Evolutionary conservation across 1,284 basidiomycete genomes (phyloP), one percentile per base, ranked within the genome.

Genomic region (Earliella scabrosa): DNA sequence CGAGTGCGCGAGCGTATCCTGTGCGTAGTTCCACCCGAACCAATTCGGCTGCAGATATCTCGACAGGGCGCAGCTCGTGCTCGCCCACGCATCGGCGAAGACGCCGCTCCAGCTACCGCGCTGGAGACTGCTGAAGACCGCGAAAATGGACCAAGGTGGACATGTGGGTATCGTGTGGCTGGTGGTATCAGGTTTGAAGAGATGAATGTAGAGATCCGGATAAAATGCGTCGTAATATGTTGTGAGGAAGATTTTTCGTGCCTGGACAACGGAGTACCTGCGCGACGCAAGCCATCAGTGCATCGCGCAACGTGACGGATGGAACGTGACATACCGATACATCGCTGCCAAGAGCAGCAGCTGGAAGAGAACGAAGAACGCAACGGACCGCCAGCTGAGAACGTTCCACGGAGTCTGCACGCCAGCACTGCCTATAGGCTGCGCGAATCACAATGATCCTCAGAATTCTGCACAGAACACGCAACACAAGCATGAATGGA

Each of bases 201-300:
- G 67, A 71, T 85, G 80, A 50, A 82, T 67, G 68, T 88, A 79
- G 45, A 89, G 77, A 66, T 89, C 83, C 18, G 86, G 82, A 66
- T 87, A 82, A 73, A 88, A 84, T 52, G 88, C 84, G 67, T 91
- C 88, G 66, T 87, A 89, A 64, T 89, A 90, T 57, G 81, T 82
- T 54, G 79, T 82, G 54, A 82, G 71, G 65, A 83, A 83, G 45
- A 80, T 68, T 31, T 75, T 72, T 58, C 66, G 73, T 45, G 80
- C 78, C 54, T 77, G 71, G 44, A 66, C 60, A 35, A 69, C 69
- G 50, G 75, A 74, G 48, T 76, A 73, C 63, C 80, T 62, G 29
- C 8, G n/a, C 3, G 16, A 4, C 1, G 18, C 29, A 44, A 36
- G 43, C 32, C 7, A 4, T 26, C 18, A 40, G 8, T n/a, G 38